Base-by-base conservation (phyloP, 352 stramenopile genomes). In the Thraustochytrium sp. region DNA sequence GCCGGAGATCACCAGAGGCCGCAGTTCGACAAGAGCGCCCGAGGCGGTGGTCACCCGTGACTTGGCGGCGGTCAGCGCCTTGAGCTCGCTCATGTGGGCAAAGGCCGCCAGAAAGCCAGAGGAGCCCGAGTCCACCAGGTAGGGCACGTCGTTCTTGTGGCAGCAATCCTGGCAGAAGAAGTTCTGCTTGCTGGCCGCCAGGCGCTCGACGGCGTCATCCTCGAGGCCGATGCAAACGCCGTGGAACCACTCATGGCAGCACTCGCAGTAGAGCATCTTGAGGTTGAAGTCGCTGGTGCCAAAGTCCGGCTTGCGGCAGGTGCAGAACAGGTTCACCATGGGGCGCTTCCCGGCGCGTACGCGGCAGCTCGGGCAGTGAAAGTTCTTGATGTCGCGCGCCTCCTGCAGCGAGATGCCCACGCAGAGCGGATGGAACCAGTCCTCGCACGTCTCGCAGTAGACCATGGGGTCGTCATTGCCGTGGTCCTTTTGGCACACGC, bases 171-270 rank as follows among this genome's bases (percentile, higher is more conserved):
- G 31, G 51, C 68, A 80, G 8, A 63, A 80, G 53, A 55, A 80
- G 26, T 44, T 63, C 8, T 42, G 48, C 51, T 11, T 31, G 44
- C 31, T 26, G 21, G 48, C 63, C 21, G 40, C 31, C 49, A 80
- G 26, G 26, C 46, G 44, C 9, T 68, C 68, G 4, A 80, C 26
- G 16, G 44, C 68, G 13, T 76, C 68, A 8, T 68, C 46, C 5
- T 11, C 11, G 13, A 83, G 74, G 34, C 74, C 74, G 29, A 83
- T 59, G 56, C 74, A 83, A 9, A 59, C 59, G 16, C 26, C n/a
- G 59, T 83, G 74, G 2, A 83, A 80, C 74, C 74, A 83, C 18
- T 75, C 74, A 11, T 61, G 21, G 74, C 74, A 83, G 29, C 49
- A 26, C 16, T 75, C 74, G 74, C 74, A 83, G 40, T 53, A 55